Conservation (phyloP, 2,329 filamentous ascomycete species). For the Calycina herbarum region DNA sequence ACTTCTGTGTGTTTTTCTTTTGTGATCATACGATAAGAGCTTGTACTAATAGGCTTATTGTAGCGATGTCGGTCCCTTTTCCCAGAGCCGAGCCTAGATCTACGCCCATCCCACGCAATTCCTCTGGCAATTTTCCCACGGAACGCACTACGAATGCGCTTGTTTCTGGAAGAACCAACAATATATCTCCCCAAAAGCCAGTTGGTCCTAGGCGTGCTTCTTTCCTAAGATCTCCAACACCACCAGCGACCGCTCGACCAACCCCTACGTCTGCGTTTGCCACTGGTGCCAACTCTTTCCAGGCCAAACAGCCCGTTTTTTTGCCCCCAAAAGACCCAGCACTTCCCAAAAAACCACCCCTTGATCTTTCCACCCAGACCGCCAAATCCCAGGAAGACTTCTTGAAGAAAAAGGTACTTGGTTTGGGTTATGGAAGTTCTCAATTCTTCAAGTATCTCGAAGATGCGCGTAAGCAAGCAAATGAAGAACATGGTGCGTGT, state of each 20-base stretch:
- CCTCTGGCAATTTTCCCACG: neutral
- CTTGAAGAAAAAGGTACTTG: neutral
- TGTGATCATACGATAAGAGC: neutral
- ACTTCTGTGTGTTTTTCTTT: slow-evolving; percentile 1
- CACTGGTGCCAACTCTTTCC: neutral
- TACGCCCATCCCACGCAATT: neutral
- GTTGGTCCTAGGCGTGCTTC: too few species aligned
- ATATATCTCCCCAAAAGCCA: too few species aligned
- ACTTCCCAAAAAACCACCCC: neutral
- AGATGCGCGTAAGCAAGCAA: slow-evolving; percentile 1
- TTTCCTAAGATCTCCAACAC: too few species aligned
- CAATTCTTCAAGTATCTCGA: neutral
- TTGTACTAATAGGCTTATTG: too few species aligned
- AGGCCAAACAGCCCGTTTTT: neutral
- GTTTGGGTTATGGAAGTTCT: neutral
- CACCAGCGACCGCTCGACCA: too few species aligned
- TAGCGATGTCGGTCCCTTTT: too few species aligned
- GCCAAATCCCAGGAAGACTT: neutral
- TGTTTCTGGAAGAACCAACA: too few species aligned
- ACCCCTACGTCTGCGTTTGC: too few species aligned
- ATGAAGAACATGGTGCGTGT: neutral
- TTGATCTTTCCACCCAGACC: neutral
- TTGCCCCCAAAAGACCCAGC: neutral
- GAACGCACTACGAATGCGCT: neutral
- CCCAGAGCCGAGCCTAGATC: too few species aligned